Percentiles rank a stretch among this genome's conserved stretches.
phyloP scores from a whole-genome alignment of 2,329 filamentous ascomycete species.

The Acephala macrosclerotiorum region DNA sequence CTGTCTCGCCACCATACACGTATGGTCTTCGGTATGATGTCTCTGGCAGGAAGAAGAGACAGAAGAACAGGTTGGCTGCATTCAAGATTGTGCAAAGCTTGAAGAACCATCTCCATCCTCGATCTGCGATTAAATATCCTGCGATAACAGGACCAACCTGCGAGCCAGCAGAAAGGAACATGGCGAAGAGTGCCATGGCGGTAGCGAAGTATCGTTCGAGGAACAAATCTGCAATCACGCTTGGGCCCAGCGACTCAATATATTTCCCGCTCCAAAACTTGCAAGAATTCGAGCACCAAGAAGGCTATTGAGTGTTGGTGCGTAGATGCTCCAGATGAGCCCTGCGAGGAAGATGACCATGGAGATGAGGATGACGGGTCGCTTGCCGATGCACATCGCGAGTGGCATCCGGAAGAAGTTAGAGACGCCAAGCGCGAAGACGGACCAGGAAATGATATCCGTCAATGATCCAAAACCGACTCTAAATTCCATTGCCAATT shows the following conservation, averaged over 20 bases:
- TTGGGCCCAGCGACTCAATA: constrained; percentile 46
- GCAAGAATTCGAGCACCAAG: constrained; percentile 45
- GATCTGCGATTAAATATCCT: constrained; percentile 44
- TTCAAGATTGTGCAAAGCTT: constrained; percentile 45
- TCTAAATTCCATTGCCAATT: constrained; percentile 31
- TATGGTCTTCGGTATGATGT: constrained; percentile 41
- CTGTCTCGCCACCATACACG: constrained; percentile 38
- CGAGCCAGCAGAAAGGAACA: constrained; percentile 45
- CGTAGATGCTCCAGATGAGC: constrained; percentile 44
- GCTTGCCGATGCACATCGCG: constrained; percentile 45
- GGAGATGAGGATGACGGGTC: constrained; percentile 44
- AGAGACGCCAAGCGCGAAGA: constrained; percentile 33
- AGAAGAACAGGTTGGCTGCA: constrained; percentile 41
- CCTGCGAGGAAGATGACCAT: constrained; percentile 44
- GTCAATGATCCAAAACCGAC: constrained; percentile 25
- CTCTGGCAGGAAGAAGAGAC: constrained; percentile 47
- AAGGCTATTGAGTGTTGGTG: constrained; percentile 43
- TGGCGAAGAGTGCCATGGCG: constrained; percentile 46
- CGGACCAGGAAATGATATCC: constrained; percentile 32
- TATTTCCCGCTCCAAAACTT: constrained; percentile 39
- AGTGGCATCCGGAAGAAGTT: constrained; percentile 34
- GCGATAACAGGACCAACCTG: constrained; percentile 47
- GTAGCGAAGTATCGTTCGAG: constrained; percentile 34
- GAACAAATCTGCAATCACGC: constrained; percentile 41
- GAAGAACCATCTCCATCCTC: constrained; percentile 50